Evolutionary conservation across 2,329 filamentous ascomycete species (phyloP).

Genomic region (Pseudogymnoascus sp.): DNA sequence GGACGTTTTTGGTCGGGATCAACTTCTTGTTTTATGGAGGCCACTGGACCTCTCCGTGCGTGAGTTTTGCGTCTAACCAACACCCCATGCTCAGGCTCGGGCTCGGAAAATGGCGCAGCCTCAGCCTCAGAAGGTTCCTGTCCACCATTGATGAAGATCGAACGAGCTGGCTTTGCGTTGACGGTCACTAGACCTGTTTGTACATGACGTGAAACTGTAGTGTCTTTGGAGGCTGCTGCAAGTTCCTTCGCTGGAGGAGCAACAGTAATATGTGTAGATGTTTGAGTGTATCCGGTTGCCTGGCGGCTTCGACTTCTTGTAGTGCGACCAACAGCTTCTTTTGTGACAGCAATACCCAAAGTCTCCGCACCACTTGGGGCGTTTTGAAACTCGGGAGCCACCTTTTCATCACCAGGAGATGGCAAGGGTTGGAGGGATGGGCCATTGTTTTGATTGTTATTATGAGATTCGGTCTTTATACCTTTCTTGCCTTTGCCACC

Average conservation of each 20-base stretch:
- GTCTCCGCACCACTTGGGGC: conserved; percentile 6
- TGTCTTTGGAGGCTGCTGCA: background rate
- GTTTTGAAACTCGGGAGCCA: background rate
- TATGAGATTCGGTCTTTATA: background rate
- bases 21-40: background rate
- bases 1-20: background rate
- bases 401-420: background rate
- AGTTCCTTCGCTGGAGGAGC: background rate
- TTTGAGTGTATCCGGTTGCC: background rate
- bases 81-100: too few species aligned
- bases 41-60: background rate
- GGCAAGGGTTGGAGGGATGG: background rate
- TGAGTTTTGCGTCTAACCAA: background rate
- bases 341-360: background rate
- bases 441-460: background rate
- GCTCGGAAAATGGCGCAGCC: background rate
- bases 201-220: background rate
- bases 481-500: conserved; percentile 1
- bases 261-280: background rate
- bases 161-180: background rate
- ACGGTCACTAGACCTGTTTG: background rate
- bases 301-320: background rate
- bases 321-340: background rate
- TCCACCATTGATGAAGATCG: background rate
- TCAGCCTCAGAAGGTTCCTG: background rate